These are phyloP conservation scores for Pontederia crassipes DNA, from an alignment of 176 grass and related monocot species.

Conservation along the genomic window DNA sequence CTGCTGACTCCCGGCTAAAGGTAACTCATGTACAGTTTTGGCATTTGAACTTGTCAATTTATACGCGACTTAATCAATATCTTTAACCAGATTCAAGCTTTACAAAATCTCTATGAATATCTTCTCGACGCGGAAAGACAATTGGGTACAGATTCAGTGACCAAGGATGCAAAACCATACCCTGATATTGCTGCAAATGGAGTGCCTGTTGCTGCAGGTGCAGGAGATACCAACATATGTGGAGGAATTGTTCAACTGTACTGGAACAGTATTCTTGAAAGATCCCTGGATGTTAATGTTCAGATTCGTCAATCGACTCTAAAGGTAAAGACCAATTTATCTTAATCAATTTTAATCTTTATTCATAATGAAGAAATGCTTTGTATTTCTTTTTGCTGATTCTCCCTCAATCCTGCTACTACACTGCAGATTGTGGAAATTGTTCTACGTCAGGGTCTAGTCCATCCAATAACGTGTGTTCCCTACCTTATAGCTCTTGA, in stretches of 20 bases:
- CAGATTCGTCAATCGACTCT: conserved; percentile 81
- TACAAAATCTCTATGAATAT: conserved; percentile 95
- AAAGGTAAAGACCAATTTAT: conserved; percentile 38
- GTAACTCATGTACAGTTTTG: conserved; percentile 20
- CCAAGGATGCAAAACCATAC: conserved; percentile 32
- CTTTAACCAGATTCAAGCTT: conserved; percentile 69
- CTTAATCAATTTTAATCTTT: neutral
- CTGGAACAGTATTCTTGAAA: conserved; percentile 89
- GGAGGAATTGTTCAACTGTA: conserved; percentile 98
- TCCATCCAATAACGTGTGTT: conserved; percentile 95
- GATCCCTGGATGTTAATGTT: conserved; percentile 65
- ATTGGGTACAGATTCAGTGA: conserved; percentile 39
- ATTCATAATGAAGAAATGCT: neutral
- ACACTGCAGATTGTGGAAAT: conserved; percentile 83
- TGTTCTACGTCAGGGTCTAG: conserved; percentile 90
- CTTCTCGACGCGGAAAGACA: conserved; percentile 88
- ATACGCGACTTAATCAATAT: conserved; percentile 16
- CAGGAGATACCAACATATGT: conserved; percentile 96
- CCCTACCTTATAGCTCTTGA: conserved; percentile 93
- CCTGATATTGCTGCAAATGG: conserved; percentile 38
- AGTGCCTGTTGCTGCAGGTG: conserved; percentile 96
- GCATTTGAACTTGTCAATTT: neutral
- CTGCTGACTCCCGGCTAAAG: conserved; percentile 67
- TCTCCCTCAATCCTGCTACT: conserved; percentile 9
- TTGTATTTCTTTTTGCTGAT: conserved; percentile 11